Evolutionary conservation across 352 stramenopile genomes (phyloP).

Genomic region (Pythium biforme): DNA sequence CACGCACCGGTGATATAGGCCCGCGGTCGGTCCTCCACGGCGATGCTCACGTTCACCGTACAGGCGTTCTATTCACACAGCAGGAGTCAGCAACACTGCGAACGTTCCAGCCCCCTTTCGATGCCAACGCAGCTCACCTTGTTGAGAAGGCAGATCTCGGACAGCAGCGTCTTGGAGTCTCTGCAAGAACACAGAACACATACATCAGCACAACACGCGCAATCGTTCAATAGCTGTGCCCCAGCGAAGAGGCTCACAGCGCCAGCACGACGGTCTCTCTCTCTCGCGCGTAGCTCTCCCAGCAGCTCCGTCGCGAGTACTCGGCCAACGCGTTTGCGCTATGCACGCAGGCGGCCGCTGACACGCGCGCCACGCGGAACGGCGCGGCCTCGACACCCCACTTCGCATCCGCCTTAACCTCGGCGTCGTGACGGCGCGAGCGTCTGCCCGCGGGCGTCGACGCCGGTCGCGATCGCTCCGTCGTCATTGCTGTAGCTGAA

Average conservation of each 20-base stretch:
- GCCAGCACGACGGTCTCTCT: constrained; percentile 52
- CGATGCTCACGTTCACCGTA: constrained; percentile 59
- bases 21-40: constrained; percentile 58
- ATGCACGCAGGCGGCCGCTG: constrained; percentile 30
- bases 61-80: constrained; percentile 49
- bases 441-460: neutral
- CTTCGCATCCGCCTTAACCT: neutral
- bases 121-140: too few relatives aligned
- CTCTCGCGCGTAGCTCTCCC: constrained; percentile 65
- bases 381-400: constrained; percentile 4
- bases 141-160: constrained; percentile 71
- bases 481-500: too few relatives aligned
- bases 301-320: constrained; percentile 56
- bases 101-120: too few relatives aligned
- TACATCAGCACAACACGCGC: neutral
- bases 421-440: neutral
- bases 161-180: constrained; percentile 61
- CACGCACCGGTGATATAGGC: constrained; percentile 55
- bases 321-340: constrained; percentile 40
- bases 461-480: too few relatives aligned
- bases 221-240: neutral
- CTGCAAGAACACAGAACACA: constrained; percentile 22
- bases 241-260: constrained; percentile 12
- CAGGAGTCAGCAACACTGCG: neutral
- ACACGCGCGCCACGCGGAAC: constrained; percentile 45